Evolutionary conservation across 1,284 basidiomycete species (phyloP).

Genomic region (Ganoderma lucidum): DNA sequence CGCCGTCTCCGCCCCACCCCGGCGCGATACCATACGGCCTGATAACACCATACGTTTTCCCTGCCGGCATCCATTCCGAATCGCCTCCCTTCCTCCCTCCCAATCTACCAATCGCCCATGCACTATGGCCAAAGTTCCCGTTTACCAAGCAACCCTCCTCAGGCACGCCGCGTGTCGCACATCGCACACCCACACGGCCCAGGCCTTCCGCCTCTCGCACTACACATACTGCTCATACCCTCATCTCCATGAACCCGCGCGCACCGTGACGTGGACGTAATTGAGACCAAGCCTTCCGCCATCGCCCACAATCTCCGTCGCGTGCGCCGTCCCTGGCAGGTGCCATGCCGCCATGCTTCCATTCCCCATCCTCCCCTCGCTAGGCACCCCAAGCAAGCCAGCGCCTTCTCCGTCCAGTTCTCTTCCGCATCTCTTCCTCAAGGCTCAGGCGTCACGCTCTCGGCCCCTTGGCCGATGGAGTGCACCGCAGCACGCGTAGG

Average conservation of each 20-base stretch:
- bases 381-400: neutral
- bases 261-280: neutral
- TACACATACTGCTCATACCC: neutral
- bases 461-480: neutral
- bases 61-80: neutral
- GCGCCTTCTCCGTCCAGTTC: neutral
- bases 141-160: neutral
- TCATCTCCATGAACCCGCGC: neutral
- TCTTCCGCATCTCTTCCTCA: conserved; percentile 3
- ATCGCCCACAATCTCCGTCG: neutral
- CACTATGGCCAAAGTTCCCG: neutral
- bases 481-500: neutral
- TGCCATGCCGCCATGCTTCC: neutral
- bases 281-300: neutral
- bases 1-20: conserved; percentile 1
- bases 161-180: neutral
- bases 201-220: neutral
- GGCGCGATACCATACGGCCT: neutral
- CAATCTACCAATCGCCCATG: neutral
- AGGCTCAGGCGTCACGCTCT: neutral
- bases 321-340: neutral
- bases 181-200: neutral
- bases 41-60: neutral
- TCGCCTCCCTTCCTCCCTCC: neutral
- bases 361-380: neutral